Evolutionary conservation across 176 grass and related monocot species (phyloP), one percentile per base, ranked within the genome.

Genomic region (Avena eriantha): DNA sequence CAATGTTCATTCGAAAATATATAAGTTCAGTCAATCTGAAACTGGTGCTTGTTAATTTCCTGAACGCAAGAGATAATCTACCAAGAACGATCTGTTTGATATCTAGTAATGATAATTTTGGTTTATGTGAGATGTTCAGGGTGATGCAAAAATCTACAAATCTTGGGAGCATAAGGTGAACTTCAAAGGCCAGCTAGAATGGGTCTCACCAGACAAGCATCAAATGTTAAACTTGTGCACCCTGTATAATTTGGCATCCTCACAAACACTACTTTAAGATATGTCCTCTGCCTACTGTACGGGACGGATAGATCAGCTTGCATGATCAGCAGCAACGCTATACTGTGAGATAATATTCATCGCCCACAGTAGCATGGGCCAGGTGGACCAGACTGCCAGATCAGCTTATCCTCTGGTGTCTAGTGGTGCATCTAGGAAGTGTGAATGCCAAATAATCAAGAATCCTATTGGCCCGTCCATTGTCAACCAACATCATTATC

Each of bases 261-360:
- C 74, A 59, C 8, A 84, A 84, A 75, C 75, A 79, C 23, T 76
- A 70, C 60, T 58, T 39, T 61, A 77, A 83, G 80, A 56, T 69
- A 36, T 54, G 78, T 65, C 22, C 36, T 57, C 34, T 76, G 73
- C 16, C 23, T 51, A 17, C 72, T 5, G 11, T 13, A 10, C 12
- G 8, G 1, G 13, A 14, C 45, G 1, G 24, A 31, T 33, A 76
- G 15, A 76, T 33, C 24, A 33, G 0, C 15, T 3, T 53, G 48
- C 4, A 76, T 76, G 24, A 19, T 54, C 31, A 34, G 26, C 31
- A 34, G 26, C 49, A 55, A 55, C 29, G 17, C 23, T 55, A 34
- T 55, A 19, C 49, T 21, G 9, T 33, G 17, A 54, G n/a, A 76
- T 50, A 75, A 29, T 76, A 76, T 33, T 33, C 48, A 54, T 50